Percentiles rank a stretch among this genome's conserved stretches.
Evolutionary conservation across 352 stramenopile genomes (phyloP).

Genomic region (Lagenidium sp.): DNA sequence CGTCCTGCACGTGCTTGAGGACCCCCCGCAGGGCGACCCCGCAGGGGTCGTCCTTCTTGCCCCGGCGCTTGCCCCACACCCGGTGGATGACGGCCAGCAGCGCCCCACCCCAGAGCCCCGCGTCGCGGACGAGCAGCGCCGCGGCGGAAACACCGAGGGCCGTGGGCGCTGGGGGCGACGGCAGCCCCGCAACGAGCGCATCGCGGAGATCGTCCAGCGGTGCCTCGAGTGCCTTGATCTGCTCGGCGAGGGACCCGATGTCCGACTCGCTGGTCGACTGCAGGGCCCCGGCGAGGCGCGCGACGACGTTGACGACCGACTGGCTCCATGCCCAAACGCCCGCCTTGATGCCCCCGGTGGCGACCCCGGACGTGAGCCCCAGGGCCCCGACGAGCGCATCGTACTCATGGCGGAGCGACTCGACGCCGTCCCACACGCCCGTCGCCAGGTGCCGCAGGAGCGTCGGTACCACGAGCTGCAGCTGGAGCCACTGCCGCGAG

Average conservation of each 20-base stretch:
- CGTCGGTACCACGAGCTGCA: slow-evolving; percentile 40
- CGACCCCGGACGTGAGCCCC: neutral
- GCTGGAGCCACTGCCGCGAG: slow-evolving; percentile 54
- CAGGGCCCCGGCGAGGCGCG: no score
- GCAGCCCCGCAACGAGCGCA: slow-evolving; percentile 4
- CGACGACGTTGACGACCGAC: slow-evolving; percentile 8
- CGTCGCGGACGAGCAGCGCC: slow-evolving; percentile 47
- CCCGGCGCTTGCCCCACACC: slow-evolving; percentile 44
- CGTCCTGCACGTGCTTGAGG: slow-evolving; percentile 57
- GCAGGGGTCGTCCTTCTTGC: slow-evolving; percentile 47
- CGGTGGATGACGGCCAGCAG: slow-evolving; percentile 35
- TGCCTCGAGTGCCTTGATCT: slow-evolving; percentile 2
- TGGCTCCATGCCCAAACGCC: slow-evolving; percentile 52
- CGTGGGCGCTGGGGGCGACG: slow-evolving; percentile 17
- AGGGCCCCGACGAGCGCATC: slow-evolving; percentile 10
- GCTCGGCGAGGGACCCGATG: slow-evolving; percentile 7
- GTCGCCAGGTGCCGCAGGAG: slow-evolving; percentile 27
- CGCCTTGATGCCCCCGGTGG: slow-evolving; percentile 19
- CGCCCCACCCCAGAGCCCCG: slow-evolving; percentile 42
- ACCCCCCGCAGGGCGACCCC: slow-evolving; percentile 29
- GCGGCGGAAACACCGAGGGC: slow-evolving; percentile 39
- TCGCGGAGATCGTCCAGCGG: slow-evolving; percentile 11
- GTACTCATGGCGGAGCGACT: slow-evolving; percentile 23
- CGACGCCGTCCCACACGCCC: neutral
- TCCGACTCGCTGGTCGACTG: slow-evolving; percentile 3